Evolutionary conservation across 108 stramenopile genomes (phyloP).

Genomic region (Craspedostauros australis): DNA sequence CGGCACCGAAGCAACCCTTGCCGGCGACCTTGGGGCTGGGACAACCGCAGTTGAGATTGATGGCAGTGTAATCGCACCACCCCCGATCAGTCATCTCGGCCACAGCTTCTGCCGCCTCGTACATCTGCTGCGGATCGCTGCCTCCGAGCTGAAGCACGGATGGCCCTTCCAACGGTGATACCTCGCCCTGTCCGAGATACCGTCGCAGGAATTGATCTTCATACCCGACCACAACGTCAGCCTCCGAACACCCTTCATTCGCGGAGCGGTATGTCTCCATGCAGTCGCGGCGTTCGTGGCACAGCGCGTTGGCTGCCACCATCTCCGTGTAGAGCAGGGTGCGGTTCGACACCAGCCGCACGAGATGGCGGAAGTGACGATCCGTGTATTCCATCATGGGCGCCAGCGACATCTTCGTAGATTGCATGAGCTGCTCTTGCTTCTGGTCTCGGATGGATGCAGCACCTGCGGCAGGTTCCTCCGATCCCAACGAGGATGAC

Average conservation of each 20-base stretch:
- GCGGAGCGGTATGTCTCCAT: conserved; percentile 7
- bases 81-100: conserved; percentile 56
- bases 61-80: conserved; percentile 86
- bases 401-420: conserved; percentile 73
- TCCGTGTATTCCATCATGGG: conserved; percentile 99
- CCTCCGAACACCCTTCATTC: conserved; percentile 9
- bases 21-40: conserved; percentile 94
- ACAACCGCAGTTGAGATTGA: conserved; percentile 99
- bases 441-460: too few relatives aligned
- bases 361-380: conserved; percentile 89
- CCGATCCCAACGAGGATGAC: too few relatives aligned
- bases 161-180: conserved; percentile 52
- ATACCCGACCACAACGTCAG: conserved; percentile 17
- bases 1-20: conserved; percentile 97
- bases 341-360: conserved; percentile 69
- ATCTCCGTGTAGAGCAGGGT: conserved; percentile 97
- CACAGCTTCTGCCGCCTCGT: conserved; percentile 62
- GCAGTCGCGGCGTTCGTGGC: conserved; percentile 36
- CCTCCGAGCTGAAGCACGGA: conserved; percentile 96
- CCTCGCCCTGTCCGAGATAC: conserved; percentile 43
- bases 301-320: conserved; percentile 91
- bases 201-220: conserved; percentile 34
- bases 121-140: conserved; percentile 76
- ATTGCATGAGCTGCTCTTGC: conserved; percentile 6
- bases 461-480: too few relatives aligned